phyloP scores from a whole-genome alignment of 2,329 filamentous ascomycete species.

The Falciphora oryzae region DNA sequence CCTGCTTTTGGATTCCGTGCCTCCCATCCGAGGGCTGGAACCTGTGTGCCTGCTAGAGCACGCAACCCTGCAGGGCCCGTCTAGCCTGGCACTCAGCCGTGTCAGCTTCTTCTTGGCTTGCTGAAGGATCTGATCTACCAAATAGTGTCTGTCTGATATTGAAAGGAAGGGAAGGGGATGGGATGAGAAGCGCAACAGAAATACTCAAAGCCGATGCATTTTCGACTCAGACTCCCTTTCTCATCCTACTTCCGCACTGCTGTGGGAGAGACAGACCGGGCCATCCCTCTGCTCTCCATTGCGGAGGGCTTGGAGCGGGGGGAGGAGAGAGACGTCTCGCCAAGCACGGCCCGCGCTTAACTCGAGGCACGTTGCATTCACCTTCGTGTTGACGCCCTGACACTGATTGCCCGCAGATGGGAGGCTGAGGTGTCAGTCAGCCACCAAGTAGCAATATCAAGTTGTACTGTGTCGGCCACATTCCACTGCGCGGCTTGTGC shows the following conservation, averaged over 20 bases:
- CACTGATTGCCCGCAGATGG: neutral
- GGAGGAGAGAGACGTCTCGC: neutral
- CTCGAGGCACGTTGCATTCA: neutral
- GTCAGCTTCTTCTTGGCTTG: neutral
- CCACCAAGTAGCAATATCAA: no score
- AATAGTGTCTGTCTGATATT: neutral
- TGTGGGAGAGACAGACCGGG: neutral
- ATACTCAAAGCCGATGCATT: neutral
- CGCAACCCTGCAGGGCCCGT: neutral
- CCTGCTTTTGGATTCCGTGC: neutral
- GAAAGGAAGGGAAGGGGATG: neutral
- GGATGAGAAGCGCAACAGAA: neutral
- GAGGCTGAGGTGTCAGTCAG: neutral
- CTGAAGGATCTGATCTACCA: neutral
- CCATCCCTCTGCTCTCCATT: neutral
- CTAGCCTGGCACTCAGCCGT: neutral
- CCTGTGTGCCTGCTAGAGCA: neutral
- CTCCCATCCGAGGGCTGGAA: neutral
- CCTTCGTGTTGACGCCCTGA: neutral
- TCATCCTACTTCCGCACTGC: neutral
- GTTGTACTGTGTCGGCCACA: neutral
- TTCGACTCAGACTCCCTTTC: neutral
- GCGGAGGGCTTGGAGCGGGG: no score
- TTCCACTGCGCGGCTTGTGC: neutral
- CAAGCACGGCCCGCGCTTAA: neutral